Percentiles rank a stretch among this genome's conserved stretches.
phyloP scores from a whole-genome alignment of 208 protist species.

The Leishmania lainsoni region DNA sequence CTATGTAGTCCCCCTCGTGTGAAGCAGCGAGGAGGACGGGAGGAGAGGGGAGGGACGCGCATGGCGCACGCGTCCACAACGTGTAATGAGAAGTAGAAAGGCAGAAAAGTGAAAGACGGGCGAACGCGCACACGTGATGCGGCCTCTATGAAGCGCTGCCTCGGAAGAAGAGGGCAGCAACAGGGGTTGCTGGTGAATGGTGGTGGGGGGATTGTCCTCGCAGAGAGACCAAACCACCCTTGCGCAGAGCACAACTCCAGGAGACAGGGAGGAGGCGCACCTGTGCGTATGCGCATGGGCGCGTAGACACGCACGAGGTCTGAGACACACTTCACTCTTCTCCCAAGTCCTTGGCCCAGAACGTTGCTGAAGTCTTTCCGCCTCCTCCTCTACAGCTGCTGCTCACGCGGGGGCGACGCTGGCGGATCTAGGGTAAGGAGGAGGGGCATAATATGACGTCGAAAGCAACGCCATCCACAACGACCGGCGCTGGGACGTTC shows the following conservation, averaged over 20 bases:
- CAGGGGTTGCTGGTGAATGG: neutral
- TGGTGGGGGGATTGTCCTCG: neutral
- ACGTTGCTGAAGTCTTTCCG: neutral
- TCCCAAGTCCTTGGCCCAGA: neutral
- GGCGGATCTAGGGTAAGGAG: neutral
- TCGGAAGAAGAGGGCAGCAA: neutral
- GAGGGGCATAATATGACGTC: slow-evolving; percentile 46
- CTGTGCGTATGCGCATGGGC: neutral
- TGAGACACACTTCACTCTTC: neutral
- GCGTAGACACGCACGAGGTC: neutral
- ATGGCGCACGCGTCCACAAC: neutral
- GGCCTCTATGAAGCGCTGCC: slow-evolving; percentile 5
- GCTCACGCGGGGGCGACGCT: neutral
- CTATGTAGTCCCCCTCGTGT: neutral
- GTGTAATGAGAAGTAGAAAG: neutral
- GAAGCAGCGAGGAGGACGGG: neutral
- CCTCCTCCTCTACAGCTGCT: neutral
- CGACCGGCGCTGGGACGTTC: slow-evolving; percentile 42
- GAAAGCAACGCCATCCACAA: slow-evolving; percentile 56
- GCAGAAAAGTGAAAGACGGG: neutral
- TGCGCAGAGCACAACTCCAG: no score
- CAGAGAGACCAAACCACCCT: neutral
- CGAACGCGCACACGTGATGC: neutral
- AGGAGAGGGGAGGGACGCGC: neutral
- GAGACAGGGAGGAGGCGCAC: neutral